Conservation (phyloP, 2,329 filamentous ascomycete species). For the Fusarium verticillioides region DNA sequence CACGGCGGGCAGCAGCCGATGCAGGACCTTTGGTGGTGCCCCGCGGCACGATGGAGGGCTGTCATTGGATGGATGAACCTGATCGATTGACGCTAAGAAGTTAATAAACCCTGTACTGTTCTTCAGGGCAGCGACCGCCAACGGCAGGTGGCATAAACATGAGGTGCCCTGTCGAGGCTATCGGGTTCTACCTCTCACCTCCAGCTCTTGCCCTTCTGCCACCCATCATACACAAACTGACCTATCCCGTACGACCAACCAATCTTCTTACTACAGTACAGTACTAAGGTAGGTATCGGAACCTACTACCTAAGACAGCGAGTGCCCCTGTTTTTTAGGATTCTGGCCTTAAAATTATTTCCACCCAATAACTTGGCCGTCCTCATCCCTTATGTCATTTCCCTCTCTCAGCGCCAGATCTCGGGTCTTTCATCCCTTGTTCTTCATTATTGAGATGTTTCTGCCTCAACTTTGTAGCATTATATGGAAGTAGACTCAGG, state of each 20-base stretch:
- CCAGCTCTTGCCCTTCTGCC: neutral
- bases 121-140: slow-evolving; percentile 30
- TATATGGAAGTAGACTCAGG: neutral
- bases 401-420: neutral
- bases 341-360: slow-evolving; percentile 17
- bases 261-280: neutral
- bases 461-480: neutral
- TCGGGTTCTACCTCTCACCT: slow-evolving; percentile 5
- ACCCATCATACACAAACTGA: neutral
- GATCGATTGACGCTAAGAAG: slow-evolving; percentile 8
- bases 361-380: neutral
- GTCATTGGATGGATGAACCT: slow-evolving; percentile 28
- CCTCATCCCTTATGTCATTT: slow-evolving; percentile 13
- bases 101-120: slow-evolving; percentile 41
- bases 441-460: neutral
- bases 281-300: neutral
- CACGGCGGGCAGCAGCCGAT: slow-evolving; percentile 46
- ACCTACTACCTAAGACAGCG: neutral
- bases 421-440: neutral
- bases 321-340: slow-evolving; percentile 9
- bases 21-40: slow-evolving; percentile 46
- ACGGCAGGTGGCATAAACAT: slow-evolving; percentile 34
- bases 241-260: neutral
- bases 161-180: slow-evolving; percentile 17
- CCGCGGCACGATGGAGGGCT: slow-evolving; percentile 40